These are phyloP conservation scores for Metschnikowia lachancei DNA, from an alignment of 805 yeast species.

Conservation along the genomic window DNA sequence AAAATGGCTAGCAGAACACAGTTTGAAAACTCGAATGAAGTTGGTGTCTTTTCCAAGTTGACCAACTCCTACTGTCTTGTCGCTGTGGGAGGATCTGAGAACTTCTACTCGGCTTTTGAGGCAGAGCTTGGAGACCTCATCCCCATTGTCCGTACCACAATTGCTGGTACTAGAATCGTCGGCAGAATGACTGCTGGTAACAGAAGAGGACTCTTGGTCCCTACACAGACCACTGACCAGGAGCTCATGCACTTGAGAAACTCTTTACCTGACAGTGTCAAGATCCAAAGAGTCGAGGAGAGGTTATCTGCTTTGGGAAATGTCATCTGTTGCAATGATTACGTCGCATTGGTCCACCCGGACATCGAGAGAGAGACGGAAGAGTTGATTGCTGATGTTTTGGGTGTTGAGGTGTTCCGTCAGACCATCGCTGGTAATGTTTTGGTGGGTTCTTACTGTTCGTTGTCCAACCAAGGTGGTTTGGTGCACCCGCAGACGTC, in stretches of 20 bases:
- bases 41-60: conserved; percentile 91
- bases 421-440: conserved; percentile 99
- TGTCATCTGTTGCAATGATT: conserved; percentile 97
- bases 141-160: conserved; percentile 95
- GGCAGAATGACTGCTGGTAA: conserved; percentile 99
- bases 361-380: conserved; percentile 99
- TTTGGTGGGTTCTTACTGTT: conserved; percentile 93
- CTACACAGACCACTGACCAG: conserved; percentile 97
- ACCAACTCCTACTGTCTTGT: conserved; percentile 96
- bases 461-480: conserved; percentile 96
- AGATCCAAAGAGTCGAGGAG: conserved; percentile 97
- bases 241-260: conserved; percentile 97
- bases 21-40: conserved; percentile 84
- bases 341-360: conserved; percentile 98
- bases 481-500: conserved; percentile 97
- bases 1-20: conserved; percentile 69
- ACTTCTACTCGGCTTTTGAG: conserved; percentile 88
- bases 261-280: conserved; percentile 90
- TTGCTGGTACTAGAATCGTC: conserved; percentile 95
- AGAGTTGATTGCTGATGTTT: conserved; percentile 94
- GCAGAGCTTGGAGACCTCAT: conserved; percentile 95
- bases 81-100: conserved; percentile 92
- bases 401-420: conserved; percentile 98
- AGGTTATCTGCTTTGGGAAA: conserved; percentile 95
- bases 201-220: conserved; percentile 95